Base-by-base conservation (phyloP, 352 stramenopile genomes). In the Stephanocyclus meneghinianus region DNA sequence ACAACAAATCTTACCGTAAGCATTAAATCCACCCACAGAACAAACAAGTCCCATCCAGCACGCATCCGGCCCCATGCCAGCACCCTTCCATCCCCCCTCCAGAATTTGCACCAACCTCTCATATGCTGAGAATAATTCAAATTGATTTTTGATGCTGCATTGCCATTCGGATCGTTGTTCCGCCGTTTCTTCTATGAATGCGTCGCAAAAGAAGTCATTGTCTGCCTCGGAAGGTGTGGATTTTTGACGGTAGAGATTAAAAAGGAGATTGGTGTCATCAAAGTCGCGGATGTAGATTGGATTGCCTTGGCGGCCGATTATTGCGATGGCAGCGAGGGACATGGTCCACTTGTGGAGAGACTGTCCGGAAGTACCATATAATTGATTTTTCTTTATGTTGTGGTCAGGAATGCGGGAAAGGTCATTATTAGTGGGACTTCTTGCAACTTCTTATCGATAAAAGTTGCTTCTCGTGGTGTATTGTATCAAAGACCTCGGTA, bases 1-100 rank as follows among this genome's bases (percentile, higher is more conserved):
- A 35, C 9, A 35, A 4, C 21, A 55, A 1, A 37, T 59, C 74
- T 68, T 55, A 78, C 76, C 76, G 75, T 76, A 83, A 8, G 76
- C 76, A 63, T 72, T 62, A 11, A 78, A 76, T 57, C 65, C 76
- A 78, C 69, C 76, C 9, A 60, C 73, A n/a, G 50, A 69, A 57
- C 60, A 76, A 16, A 83, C 18, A 47, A 72, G 60, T 8, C 76
- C 76, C 56, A 83, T 65, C 76, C 76, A 83, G 76, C 76, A 83
- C 9, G 76, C 68, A 76, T 83, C 76, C 29, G 61, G 55, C 13
- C 76, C 76, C 29, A 61, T n/a, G 0, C 76, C 69, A 2, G 50
- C 48, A 30, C 61, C 26, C 42, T 76, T 83, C 76, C 76, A 78
- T 37, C 64, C 53, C n/a, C 64, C 73, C 50, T 75, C 76, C 51